Conservation (phyloP, 2,329 filamentous ascomycete species). For the Curvularia hawaiiensis region DNA sequence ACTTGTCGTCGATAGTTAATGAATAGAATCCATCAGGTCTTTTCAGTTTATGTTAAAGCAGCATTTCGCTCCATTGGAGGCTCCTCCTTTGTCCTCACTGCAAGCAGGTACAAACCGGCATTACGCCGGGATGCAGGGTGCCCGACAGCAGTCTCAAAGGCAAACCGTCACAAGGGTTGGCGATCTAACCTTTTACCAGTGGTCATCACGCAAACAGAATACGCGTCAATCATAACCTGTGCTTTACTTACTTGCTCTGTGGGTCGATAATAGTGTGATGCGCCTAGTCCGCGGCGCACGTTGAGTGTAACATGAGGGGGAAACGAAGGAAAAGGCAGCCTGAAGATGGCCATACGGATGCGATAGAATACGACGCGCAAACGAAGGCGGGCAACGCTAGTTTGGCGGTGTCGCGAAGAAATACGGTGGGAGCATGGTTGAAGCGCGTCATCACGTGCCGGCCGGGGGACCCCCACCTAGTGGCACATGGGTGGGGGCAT, state of each 20-base stretch:
- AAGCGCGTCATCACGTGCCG: slow-evolving; percentile 10
- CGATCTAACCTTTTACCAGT: slow-evolving; percentile 46
- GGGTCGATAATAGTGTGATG: background rate
- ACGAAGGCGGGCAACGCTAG: background rate
- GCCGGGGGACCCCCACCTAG: background rate
- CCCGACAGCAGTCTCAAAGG: slow-evolving; percentile 13
- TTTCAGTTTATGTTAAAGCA: slow-evolving; percentile 30
- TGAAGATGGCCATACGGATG: slow-evolving; percentile 6
- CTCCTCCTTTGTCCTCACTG: slow-evolving; percentile 21
- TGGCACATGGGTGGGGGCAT: slow-evolving; percentile 7
- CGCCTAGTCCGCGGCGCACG: slow-evolving; percentile 2
- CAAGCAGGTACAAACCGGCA: slow-evolving; percentile 12
- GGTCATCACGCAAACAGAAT: slow-evolving; percentile 28
- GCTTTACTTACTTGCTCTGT: slow-evolving; percentile 11
- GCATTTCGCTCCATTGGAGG: slow-evolving; percentile 36
- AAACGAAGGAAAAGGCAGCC: background rate
- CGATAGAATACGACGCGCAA: background rate
- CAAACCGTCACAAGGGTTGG: slow-evolving; percentile 28
- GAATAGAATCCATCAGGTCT: slow-evolving; percentile 21
- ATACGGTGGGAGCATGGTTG: background rate
- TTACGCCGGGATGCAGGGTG: slow-evolving; percentile 9
- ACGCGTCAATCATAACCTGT: background rate
- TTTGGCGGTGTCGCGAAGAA: background rate
- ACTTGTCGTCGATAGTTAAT: background rate
- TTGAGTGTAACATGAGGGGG: slow-evolving; percentile 4